Evolutionary conservation across 1,139 yeast genomes (phyloP).

Genomic region (Nadsonia starkeyi-henricii): DNA sequence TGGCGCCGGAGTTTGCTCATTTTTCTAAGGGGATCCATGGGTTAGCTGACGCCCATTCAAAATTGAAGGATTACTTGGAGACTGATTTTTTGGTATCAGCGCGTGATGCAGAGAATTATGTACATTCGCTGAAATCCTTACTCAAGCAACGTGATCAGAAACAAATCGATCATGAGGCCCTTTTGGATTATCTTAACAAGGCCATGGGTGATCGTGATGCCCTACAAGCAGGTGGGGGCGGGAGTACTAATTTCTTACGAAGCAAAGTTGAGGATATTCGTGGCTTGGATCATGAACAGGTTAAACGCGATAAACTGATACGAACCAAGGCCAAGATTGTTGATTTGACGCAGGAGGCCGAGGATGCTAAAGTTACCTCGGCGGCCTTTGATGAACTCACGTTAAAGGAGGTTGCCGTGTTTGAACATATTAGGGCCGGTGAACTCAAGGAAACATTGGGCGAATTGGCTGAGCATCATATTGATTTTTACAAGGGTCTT

Average conservation of each 20-base stretch:
- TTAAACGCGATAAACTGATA: constrained; percentile 37
- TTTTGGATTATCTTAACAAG: constrained; percentile 62
- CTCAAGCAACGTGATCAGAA: constrained; percentile 82
- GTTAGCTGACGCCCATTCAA: constrained; percentile 32
- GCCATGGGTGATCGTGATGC: constrained; percentile 53
- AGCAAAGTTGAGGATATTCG: constrained; percentile 45
- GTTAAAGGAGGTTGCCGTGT: constrained; percentile 59
- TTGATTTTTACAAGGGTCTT: constrained; percentile 58
- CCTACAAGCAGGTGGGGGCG: constrained; percentile 43
- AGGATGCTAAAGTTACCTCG: constrained; percentile 55
- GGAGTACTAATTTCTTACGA: constrained; percentile 38
- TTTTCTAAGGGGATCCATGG: constrained; percentile 42
- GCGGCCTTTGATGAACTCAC: constrained; percentile 56
- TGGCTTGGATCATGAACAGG: constrained; percentile 44
- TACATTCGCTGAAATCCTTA: constrained; percentile 57
- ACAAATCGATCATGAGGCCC: constrained; percentile 77
- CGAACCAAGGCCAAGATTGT: constrained; percentile 45
- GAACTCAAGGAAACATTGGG: constrained; percentile 64
- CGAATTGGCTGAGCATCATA: constrained; percentile 61
- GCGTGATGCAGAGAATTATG: constrained; percentile 79
- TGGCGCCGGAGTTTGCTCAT: constrained; percentile 37
- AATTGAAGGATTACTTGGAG: constrained; percentile 52
- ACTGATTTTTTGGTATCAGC: constrained; percentile 70
- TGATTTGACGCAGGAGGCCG: constrained; percentile 39
- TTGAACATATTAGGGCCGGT: constrained; percentile 65